phyloP scores from a whole-genome alignment of 2,329 filamentous ascomycete species.

The Colletotrichum trifolii region DNA sequence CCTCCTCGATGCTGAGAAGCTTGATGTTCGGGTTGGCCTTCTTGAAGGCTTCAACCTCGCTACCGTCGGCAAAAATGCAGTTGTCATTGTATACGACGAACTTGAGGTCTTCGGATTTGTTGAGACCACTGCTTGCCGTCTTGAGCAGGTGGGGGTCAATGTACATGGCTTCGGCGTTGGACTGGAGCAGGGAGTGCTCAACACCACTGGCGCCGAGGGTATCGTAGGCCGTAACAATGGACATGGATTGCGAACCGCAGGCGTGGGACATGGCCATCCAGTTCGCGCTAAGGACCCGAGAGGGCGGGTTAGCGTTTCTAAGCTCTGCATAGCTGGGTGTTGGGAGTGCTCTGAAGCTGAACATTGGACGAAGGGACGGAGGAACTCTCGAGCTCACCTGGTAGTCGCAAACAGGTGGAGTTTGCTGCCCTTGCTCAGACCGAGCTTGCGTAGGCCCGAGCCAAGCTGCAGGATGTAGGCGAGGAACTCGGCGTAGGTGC shows the following conservation, averaged over 20 bases:
- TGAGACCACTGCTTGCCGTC: constrained; percentile 66
- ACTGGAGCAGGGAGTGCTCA: constrained; percentile 86
- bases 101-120: constrained; percentile 66
- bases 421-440: constrained; percentile 35
- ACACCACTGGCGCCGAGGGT: constrained; percentile 88
- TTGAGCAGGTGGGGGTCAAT: constrained; percentile 82
- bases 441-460: constrained; percentile 78
- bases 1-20: constrained; percentile 65
- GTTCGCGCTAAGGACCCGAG: constrained; percentile 65
- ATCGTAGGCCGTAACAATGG: constrained; percentile 95
- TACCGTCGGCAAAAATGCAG: constrained; percentile 60
- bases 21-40: constrained; percentile 64
- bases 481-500: constrained; percentile 84
- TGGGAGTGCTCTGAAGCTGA: constrained; percentile 13
- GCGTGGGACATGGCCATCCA: constrained; percentile 87
- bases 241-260: constrained; percentile 84
- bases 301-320: constrained; percentile 31
- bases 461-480: constrained; percentile 76
- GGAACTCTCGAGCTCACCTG: constrained; percentile 60
- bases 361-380: constrained; percentile 6
- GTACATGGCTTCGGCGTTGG: constrained; percentile 84
- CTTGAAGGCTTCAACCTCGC: constrained; percentile 67
- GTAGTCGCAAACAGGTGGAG: constrained; percentile 89
- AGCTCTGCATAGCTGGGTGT: neutral
- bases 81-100: constrained; percentile 72